Evolutionary conservation across 2,329 filamentous ascomycete genomes (phyloP).

Genomic region (Cordyceps militaris): DNA sequence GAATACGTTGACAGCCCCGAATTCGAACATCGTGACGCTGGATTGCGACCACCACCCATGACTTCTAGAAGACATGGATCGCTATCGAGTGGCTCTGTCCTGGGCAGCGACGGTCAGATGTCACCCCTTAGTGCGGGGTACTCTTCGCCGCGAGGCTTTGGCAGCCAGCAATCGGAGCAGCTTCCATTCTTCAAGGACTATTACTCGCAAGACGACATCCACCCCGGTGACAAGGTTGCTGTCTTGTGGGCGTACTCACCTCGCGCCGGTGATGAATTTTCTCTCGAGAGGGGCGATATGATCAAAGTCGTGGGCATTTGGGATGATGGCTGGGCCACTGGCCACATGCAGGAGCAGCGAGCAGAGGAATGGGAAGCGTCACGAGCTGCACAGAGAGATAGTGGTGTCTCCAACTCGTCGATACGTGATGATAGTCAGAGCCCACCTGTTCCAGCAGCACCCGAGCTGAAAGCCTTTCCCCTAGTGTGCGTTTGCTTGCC

Average conservation of each 20-base stretch:
- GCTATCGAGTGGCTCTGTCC: conserved; percentile 73
- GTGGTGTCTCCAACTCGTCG: conserved; percentile 81
- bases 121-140: conserved; percentile 70
- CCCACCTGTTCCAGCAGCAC: conserved; percentile 55
- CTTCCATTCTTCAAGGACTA: conserved; percentile 97
- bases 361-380: conserved; percentile 85
- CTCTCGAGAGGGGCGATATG: conserved; percentile 93
- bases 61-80: conserved; percentile 73
- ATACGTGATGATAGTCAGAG: conserved; percentile 52
- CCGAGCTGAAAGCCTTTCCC: conserved; percentile 96
- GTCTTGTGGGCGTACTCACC: conserved; percentile 97
- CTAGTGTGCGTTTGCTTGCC: conserved; percentile 93
- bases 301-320: conserved; percentile 96
- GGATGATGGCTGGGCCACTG: conserved; percentile 98
- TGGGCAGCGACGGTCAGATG: conserved; percentile 62
- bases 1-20: conserved; percentile 64
- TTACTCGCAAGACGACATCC: conserved; percentile 94
- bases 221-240: conserved; percentile 81
- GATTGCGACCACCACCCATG: conserved; percentile 51
- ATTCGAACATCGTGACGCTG: conserved; percentile 52
- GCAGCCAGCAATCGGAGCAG: conserved; percentile 91
- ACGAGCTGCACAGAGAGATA: conserved; percentile 76
- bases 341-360: conserved; percentile 71
- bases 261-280: conserved; percentile 85
- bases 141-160: conserved; percentile 76